Base-by-base conservation (phyloP, 1,284 basidiomycete genomes). In the Ceratorhiza oryzae-sativae region DNA sequence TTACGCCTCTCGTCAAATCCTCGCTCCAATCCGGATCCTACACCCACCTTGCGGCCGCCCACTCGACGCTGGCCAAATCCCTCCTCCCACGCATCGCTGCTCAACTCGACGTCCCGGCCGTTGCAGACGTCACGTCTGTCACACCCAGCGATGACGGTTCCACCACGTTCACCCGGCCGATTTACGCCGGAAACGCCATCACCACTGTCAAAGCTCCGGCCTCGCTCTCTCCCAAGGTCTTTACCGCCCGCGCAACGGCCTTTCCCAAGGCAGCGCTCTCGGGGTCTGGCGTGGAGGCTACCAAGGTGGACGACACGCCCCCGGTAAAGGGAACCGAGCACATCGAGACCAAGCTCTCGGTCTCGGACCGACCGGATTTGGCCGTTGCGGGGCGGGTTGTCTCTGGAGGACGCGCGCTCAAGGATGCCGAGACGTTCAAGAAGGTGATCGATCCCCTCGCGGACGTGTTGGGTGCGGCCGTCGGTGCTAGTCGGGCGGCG, bases 141-240 rank as follows among this genome's bases (percentile, higher is more conserved):
- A 90, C 97, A 78, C 77, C 84, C 39, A 79, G 86, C 1, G 88
- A 89, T 61, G 89, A 90, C 79, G 87, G 82, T 79, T 13, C 55
- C 12, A 88, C 91, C 20, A 91, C 87, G 3, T 98, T 97, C 81
- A 88, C 92, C 9, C 92, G 97, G 55, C 95, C 95, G 55, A 97
- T 99, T 80, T 99, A 99, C 79, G 97, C 97, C 61, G 97, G 97
- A 61, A 99, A 99, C 80, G 97, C 97, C 58, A 94, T 99, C 75
- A 87, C 95, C 39, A 98, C 95, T 56, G 90, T 99, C 76, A 90
- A 91, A 76, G 93, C 93, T 3, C 84, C 89, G 0, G 84, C 86
- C 27, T 84, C 86, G 39, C 84, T 95, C 79, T 86, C 87, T 61
- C 83, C 97, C 83, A 98, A 98, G 81, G 89, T 99, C 79, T 93